phyloP scores from a whole-genome alignment of 202 grass and related monocot genomes.

The Musa balbisiana region DNA sequence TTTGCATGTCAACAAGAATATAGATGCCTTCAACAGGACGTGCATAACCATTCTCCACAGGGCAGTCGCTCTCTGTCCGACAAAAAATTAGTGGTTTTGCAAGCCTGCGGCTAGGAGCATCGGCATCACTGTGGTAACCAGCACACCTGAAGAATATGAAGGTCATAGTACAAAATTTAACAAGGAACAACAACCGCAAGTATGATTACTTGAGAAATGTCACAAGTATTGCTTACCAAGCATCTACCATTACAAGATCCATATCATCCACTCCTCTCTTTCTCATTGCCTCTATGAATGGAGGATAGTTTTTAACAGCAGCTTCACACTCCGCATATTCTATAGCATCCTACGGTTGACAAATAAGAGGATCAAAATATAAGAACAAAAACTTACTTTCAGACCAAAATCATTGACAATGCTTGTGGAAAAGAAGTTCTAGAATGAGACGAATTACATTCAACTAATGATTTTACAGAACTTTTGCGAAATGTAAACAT shows the following conservation, averaged over 20 bases:
- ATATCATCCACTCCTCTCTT: constrained; percentile 98
- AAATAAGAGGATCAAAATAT: constrained; percentile 12
- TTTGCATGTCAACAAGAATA: constrained; percentile 90
- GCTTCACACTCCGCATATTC: constrained; percentile 99
- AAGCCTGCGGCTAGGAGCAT: constrained; percentile 84
- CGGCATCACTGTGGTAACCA: constrained; percentile 74
- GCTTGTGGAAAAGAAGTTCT: not conserved
- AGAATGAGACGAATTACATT: not conserved
- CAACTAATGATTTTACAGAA: not conserved
- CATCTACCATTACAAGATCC: constrained; percentile 99
- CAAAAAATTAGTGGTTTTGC: constrained; percentile 96
- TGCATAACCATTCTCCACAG: constrained; percentile 98
- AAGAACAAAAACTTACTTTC: no score
- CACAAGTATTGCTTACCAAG: constrained; percentile 48
- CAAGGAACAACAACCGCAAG: not conserved
- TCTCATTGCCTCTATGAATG: constrained; percentile 97
- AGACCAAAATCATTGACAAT: not conserved
- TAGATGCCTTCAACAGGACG: constrained; percentile 96
- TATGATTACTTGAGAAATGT: not conserved
- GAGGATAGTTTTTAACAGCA: constrained; percentile 79
- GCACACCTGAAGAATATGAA: constrained; percentile 54
- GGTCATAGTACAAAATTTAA: not conserved
- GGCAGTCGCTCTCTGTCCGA: constrained; percentile 92
- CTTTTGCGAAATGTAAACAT: not conserved
- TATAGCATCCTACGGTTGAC: constrained; percentile 64